Percentiles rank a stretch among this genome's conserved stretches.
Evolutionary conservation across 345 rosid species (phyloP).

Genomic region (Rhizophora mangle): DNA sequence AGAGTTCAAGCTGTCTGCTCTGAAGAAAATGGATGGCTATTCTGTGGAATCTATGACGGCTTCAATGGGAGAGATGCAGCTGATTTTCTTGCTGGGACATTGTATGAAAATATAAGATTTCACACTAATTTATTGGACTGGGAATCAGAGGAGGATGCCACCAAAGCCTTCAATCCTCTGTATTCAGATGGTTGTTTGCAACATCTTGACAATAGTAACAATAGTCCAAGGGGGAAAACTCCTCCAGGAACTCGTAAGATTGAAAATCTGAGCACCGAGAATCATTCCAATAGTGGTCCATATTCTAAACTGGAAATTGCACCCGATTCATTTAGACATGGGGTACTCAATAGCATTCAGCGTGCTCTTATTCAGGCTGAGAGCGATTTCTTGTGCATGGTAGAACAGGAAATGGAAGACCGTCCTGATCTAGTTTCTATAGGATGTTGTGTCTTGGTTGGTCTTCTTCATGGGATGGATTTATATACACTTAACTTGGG

Average conservation of each 20-base stretch:
- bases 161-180: constrained; percentile 20
- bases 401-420: constrained; percentile 97
- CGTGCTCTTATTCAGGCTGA: constrained; percentile 78
- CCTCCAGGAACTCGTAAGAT: constrained; percentile 4
- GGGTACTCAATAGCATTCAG: constrained; percentile 74
- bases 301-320: constrained; percentile 27
- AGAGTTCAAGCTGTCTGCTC: constrained; percentile 98
- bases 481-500: constrained; percentile 79
- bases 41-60: constrained; percentile 89
- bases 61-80: constrained; percentile 99
- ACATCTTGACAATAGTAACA: constrained; percentile 23
- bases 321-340: constrained; percentile 50
- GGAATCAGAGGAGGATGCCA: constrained; percentile 46
- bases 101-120: constrained; percentile 66
- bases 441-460: constrained; percentile 87
- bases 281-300: constrained; percentile 8
- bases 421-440: constrained; percentile 95
- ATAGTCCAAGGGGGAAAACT: constrained; percentile 11
- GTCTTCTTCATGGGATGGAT: constrained; percentile 73
- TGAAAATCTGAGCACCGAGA: constrained; percentile 10
- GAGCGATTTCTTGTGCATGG: constrained; percentile 79
- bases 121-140: constrained; percentile 52
- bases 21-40: constrained; percentile 91
- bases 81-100: constrained; percentile 92
- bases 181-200: constrained; percentile 23